Conservation (phyloP, 2,329 filamentous ascomycete species). For the Stemphylium lycopersici region DNA sequence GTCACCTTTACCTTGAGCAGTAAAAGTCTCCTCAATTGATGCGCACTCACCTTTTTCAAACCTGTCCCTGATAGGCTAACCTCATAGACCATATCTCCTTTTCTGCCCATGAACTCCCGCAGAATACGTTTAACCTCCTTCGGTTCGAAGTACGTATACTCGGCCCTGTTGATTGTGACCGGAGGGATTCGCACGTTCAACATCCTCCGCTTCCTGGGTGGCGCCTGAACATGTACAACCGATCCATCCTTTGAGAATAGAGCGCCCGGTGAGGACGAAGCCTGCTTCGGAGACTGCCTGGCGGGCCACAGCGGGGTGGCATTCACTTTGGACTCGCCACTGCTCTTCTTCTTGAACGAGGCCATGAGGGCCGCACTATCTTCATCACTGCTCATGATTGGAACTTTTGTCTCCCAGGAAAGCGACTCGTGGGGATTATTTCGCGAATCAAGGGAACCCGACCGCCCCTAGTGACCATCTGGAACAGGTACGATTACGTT, state of each 20-base stretch:
- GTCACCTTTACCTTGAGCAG: slow-evolving; percentile 12
- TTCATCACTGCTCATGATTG: slow-evolving; percentile 35
- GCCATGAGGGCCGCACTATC: slow-evolving; percentile 36
- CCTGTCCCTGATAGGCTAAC: slow-evolving; percentile 51
- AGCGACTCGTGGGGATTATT: no score
- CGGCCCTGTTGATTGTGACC: slow-evolving; percentile 29
- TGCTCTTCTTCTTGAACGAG: slow-evolving; percentile 28
- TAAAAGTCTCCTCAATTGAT: not conserved
- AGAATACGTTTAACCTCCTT: slow-evolving; percentile 49
- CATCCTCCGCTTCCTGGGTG: slow-evolving; percentile 15
- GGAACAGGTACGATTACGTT: no score
- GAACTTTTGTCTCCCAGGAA: no score
- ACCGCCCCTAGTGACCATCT: no score
- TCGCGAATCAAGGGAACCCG: no score
- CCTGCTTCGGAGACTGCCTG: slow-evolving; percentile 1
- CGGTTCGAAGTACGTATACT: slow-evolving; percentile 45
- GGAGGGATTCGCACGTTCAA: slow-evolving; percentile 37
- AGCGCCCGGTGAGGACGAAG: slow-evolving; percentile 21
- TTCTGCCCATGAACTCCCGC: slow-evolving; percentile 40
- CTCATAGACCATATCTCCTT: slow-evolving; percentile 46
- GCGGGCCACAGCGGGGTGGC: not conserved
- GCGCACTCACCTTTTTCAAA: slow-evolving; percentile 50
- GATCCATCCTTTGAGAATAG: not conserved
- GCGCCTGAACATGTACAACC: not conserved
- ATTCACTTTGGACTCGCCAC: not conserved